Conservation (phyloP, 352 stramenopile genomes). For the Phytopythium boreale region DNA sequence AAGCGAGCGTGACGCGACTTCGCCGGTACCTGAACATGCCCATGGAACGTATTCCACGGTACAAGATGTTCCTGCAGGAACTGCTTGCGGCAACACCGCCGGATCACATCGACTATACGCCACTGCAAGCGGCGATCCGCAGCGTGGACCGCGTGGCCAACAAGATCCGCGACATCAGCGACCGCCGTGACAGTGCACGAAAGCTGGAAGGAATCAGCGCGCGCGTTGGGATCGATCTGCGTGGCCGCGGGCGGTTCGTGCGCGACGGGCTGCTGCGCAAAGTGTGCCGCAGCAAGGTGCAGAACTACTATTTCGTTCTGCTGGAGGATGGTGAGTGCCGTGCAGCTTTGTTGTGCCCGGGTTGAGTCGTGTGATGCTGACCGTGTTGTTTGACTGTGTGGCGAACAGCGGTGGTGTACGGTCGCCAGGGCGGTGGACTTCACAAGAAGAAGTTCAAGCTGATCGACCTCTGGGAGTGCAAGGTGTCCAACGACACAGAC, state of each 20-base stretch:
- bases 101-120: conserved; percentile 72
- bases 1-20: conserved; percentile 58
- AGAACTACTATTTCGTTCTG: conserved; percentile 83
- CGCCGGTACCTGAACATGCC: conserved; percentile 85
- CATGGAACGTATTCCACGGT: conserved; percentile 82
- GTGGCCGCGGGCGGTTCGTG: conserved; percentile 53
- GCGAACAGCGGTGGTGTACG: conserved; percentile 64
- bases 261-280: conserved; percentile 81
- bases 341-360: not conserved
- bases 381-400: conserved; percentile 1
- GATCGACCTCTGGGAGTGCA: conserved; percentile 78
- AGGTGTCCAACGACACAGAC: conserved; percentile 67
- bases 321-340: conserved; percentile 69
- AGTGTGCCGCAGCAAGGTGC: conserved; percentile 81
- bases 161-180: conserved; percentile 83
- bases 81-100: conserved; percentile 59
- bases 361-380: not conserved
- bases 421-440: conserved; percentile 43
- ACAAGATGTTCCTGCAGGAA: conserved; percentile 82
- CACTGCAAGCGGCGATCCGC: conserved; percentile 67
- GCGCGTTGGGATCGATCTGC: conserved; percentile 69
- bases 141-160: conserved; percentile 71
- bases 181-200: conserved; percentile 56
- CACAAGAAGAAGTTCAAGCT: conserved; percentile 84
- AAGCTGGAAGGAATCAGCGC: conserved; percentile 59